Percentiles rank a stretch among this genome's conserved stretches.
phyloP scores from a whole-genome alignment of 306 rosid species.

The Vigna trinervia region DNA sequence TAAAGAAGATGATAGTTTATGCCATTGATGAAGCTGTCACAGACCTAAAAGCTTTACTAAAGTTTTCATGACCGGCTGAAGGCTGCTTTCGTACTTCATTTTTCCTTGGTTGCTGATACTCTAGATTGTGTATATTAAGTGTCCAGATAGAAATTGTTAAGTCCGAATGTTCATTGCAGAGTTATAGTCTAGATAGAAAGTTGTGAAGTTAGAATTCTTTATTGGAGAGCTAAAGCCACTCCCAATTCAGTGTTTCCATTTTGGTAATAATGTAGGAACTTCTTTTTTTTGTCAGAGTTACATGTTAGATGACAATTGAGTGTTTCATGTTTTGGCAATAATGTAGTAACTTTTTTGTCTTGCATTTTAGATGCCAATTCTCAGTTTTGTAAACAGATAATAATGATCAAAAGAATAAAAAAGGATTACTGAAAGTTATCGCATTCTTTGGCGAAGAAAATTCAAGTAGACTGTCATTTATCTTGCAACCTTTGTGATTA shows the following conservation, averaged over 20 bases:
- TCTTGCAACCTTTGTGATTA: too few species aligned
- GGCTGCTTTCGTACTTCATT: constrained; percentile 30
- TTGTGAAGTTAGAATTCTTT: constrained; percentile 13
- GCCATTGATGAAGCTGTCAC: constrained; percentile 64
- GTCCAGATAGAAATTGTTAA: constrained; percentile 11
- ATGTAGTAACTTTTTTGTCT: background rate
- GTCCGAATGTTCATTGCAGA: constrained; percentile 22
- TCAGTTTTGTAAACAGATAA: background rate
- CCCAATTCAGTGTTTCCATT: constrained; percentile 5
- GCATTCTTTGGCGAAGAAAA: background rate
- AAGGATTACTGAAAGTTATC: background rate
- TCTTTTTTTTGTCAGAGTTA: background rate
- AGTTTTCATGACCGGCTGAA: constrained; percentile 31
- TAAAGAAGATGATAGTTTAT: constrained; percentile 80
- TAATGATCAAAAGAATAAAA: background rate
- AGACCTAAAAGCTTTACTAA: constrained; percentile 52
- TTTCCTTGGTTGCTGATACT: constrained; percentile 20
- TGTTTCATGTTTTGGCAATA: constrained; percentile 6
- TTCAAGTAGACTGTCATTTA: too few species aligned
- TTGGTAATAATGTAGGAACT: background rate
- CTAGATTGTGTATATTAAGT: background rate
- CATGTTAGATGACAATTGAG: background rate
- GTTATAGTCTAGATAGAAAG: constrained; percentile 3
- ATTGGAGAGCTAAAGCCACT: constrained; percentile 21
- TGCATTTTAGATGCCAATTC: background rate